A percentile compares a stretch with the other conserved stretches of the same genome.
phyloP scores from a whole-genome alignment of 192 early-diverging fungal genomes.

The Nowakowskiella sp. region DNA sequence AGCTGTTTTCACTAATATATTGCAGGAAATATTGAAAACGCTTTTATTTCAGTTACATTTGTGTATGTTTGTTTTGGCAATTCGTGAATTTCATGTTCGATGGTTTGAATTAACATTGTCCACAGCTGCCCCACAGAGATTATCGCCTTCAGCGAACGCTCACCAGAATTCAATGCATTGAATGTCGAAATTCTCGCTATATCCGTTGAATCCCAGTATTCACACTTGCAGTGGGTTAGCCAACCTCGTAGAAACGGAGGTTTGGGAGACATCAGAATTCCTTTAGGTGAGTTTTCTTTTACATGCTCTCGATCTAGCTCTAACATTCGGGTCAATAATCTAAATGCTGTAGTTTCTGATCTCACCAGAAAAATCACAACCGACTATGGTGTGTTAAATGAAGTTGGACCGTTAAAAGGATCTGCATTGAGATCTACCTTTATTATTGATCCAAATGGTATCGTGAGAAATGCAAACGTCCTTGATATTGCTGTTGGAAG shows the following conservation, averaged over 20 bases:
- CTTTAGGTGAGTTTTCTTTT: conserved; percentile 42
- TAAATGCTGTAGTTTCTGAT: conserved; percentile 48
- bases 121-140: conserved; percentile 94
- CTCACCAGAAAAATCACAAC: conserved; percentile 79
- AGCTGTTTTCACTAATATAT: conserved; percentile 1
- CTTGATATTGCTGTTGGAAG: conserved; percentile 86
- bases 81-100: neutral
- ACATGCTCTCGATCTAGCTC: neutral
- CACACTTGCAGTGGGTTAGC: conserved; percentile 84
- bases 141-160: conserved; percentile 72
- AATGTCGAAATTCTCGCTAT: conserved; percentile 52
- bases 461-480: conserved; percentile 78
- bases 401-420: conserved; percentile 25
- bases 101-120: neutral
- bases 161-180: conserved; percentile 70
- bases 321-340: neutral
- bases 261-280: conserved; percentile 84
- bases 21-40: neutral
- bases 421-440: conserved; percentile 55
- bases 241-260: conserved; percentile 80
- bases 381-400: conserved; percentile 68
- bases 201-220: conserved; percentile 55
- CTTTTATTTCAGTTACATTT: neutral
- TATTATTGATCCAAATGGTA: conserved; percentile 86
- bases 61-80: neutral